Conservation (phyloP, 805 yeast genomes). For the Starmerella etchellsii region DNA sequence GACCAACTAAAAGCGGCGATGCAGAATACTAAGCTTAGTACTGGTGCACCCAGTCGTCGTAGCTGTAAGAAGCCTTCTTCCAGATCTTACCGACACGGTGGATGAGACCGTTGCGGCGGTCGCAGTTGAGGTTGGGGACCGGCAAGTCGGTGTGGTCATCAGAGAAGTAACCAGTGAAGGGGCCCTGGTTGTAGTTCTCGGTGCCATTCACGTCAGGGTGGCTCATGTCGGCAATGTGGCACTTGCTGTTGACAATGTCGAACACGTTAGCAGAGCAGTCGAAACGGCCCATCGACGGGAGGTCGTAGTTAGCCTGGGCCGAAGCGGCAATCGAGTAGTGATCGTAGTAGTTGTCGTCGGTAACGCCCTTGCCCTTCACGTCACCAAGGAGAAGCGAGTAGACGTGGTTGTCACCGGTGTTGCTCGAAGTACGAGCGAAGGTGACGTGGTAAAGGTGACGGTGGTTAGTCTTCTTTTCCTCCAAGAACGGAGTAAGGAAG, state of each 20-base stretch:
- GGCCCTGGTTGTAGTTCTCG: constrained; percentile 21
- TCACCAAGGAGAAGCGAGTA: constrained; percentile 38
- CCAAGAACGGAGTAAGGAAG: constrained; percentile 33
- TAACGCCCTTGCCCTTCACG: constrained; percentile 32
- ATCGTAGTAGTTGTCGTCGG: constrained; percentile 38
- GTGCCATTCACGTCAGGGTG: constrained; percentile 12
- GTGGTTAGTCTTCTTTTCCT: constrained; percentile 33
- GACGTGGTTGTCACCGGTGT: constrained; percentile 35
- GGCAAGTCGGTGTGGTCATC: constrained; percentile 17
- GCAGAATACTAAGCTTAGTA: constrained; percentile 14
- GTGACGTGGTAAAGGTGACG: constrained; percentile 38
- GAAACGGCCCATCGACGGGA: constrained; percentile 38
- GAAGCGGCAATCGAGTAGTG: constrained; percentile 42
- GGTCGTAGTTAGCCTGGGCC: constrained; percentile 39
- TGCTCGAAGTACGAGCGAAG: constrained; percentile 39
- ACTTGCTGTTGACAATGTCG: constrained; percentile 30
- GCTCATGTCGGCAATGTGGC: constrained; percentile 16
- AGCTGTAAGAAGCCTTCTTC: constrained; percentile 23
- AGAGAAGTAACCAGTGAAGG: constrained; percentile 20
- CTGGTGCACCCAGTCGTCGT: constrained; percentile 22
- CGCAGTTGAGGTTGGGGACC: constrained; percentile 25
- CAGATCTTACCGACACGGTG: constrained; percentile 21
- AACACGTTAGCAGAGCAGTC: constrained; percentile 41
- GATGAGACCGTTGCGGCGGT: constrained; percentile 23
- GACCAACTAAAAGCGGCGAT: not conserved